Evolutionary conservation across 371 early-diverging fungal genomes (phyloP).

Genomic region (Gilbertella persicaria): DNA sequence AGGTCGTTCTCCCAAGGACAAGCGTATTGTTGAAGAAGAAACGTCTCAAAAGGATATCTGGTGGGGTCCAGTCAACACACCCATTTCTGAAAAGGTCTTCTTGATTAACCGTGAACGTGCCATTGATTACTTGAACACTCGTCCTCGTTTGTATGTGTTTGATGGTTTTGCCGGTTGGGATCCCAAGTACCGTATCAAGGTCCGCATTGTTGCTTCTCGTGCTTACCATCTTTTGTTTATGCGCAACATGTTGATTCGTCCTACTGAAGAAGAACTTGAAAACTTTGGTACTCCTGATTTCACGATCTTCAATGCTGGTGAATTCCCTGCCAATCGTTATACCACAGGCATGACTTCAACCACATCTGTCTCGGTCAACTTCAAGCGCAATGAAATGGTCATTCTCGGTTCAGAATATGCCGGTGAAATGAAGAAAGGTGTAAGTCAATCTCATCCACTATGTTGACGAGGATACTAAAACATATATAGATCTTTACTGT

Average conservation of each 20-base stretch:
- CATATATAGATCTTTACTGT: slow-evolving; percentile 82
- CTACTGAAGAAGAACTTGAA: slow-evolving; percentile 90
- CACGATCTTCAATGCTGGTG: slow-evolving; percentile 96
- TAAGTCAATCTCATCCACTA: slow-evolving; percentile 29
- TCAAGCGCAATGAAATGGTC: slow-evolving; percentile 80
- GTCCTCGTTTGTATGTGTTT: slow-evolving; percentile 91
- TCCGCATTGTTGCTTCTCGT: slow-evolving; percentile 92
- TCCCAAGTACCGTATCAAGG: slow-evolving; percentile 95
- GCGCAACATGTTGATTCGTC: slow-evolving; percentile 98
- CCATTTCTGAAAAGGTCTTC: slow-evolving; percentile 86
- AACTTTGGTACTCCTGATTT: slow-evolving; percentile 94
- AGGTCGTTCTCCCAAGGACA: slow-evolving; percentile 91
- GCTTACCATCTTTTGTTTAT: slow-evolving; percentile 97
- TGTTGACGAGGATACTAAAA: background rate
- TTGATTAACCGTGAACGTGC: slow-evolving; percentile 96
- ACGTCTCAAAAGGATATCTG: slow-evolving; percentile 84
- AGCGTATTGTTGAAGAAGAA: slow-evolving; percentile 94
- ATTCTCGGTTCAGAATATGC: slow-evolving; percentile 98
- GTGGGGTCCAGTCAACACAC: slow-evolving; percentile 97
- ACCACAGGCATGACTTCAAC: slow-evolving; percentile 96
- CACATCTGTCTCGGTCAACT: slow-evolving; percentile 92
- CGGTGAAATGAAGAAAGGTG: slow-evolving; percentile 99
- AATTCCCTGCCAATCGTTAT: slow-evolving; percentile 96
- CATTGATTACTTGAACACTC: slow-evolving; percentile 95
- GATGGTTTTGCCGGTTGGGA: slow-evolving; percentile 97